Evolutionary conservation across 1,284 basidiomycete species (phyloP), one percentile per base, ranked within the genome.

Genomic region (Tilletia caries): DNA sequence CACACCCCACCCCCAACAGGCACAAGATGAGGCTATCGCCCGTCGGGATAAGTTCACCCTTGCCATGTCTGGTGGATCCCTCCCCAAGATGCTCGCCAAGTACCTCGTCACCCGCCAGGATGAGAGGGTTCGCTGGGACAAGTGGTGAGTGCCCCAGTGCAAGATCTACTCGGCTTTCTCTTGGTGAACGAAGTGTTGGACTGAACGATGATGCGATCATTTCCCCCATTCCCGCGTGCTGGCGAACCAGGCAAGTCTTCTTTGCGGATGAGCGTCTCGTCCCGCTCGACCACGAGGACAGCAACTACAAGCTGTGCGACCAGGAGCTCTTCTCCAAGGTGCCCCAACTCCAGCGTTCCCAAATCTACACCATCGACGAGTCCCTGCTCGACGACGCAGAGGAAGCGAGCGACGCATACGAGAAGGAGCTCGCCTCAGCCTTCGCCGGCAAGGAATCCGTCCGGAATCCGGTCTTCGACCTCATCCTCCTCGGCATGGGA

Each of bases 241-340:
- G n/a, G n/a, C n/a, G n/a, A n/a, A n/a, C 44, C 84, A 98, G 95
- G 95, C 93, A 98, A 79, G 89, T 98, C 79, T 99, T 92, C 86
- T 98, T 98, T 84, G 93, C 91, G 67, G 96, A 99, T 84, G 96
- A 99, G 86, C 92, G 96, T 68, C 89, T 91, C 69, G 96, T 99
- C 15, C 93, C 94, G 0, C 89, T 98, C 79, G 90, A 95, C 85
- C 88, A 96, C 82, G 87, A 90, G 67, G 95, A 98, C 83, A 94
- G 92, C 50, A 98, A 98, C 85, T 94, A 95, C 86, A 82, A 84
- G 12, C 88, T 93, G 66, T 93, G 91, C 86, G 86, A 86, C 54
- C 86, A 89, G 71, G 87, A 89, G 73, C 89, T 98, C 80, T 94
- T 92, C 84, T 88, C 88, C 78, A 90, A 93, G 79, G 91, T 95